phyloP scores from a whole-genome alignment of 164 flowering plant genomes.

The Vitis cinerea region DNA sequence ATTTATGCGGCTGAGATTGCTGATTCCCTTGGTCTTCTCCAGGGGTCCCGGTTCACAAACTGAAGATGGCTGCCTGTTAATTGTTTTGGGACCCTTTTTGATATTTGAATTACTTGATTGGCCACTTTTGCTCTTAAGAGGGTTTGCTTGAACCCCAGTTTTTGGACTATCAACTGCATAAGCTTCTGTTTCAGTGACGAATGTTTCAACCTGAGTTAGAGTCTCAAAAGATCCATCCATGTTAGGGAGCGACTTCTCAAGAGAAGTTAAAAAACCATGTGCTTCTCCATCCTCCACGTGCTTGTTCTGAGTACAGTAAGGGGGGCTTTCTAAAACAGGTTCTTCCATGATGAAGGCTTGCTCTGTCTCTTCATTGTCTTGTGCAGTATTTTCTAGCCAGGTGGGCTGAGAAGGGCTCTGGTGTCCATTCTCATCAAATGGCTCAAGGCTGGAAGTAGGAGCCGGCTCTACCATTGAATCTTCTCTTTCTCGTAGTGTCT shows the following conservation, averaged over 20 bases:
- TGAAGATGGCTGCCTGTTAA: constrained; percentile 16
- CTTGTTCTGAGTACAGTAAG: constrained; percentile 17
- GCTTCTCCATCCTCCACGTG: constrained; percentile 13
- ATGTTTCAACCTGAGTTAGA: constrained; percentile 19
- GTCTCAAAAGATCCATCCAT: constrained; percentile 21
- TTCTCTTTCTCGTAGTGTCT: constrained; percentile 56
- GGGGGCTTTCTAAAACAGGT: constrained; percentile 30
- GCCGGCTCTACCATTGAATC: constrained; percentile 42
- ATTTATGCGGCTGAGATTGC: constrained; percentile 54
- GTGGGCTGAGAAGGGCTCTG: constrained; percentile 41
- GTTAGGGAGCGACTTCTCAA: constrained; percentile 22
- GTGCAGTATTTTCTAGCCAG: constrained; percentile 21
- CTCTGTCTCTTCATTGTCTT: constrained; percentile 35
- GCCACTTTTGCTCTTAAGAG: constrained; percentile 19
- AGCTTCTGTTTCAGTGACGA: constrained; percentile 6
- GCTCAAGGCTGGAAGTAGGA: constrained; percentile 38
- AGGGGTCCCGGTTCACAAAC: constrained; percentile 16
- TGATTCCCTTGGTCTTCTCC: constrained; percentile 40
- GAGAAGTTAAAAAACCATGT: constrained; percentile 13
- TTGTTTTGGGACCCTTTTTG: constrained; percentile 23
- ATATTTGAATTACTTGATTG: constrained; percentile 30
- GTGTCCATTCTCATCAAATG: constrained; percentile 53
- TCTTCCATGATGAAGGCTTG: constrained; percentile 24
- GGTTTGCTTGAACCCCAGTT: constrained; percentile 8
- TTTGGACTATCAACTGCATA: constrained; percentile 4